Base-by-base conservation (phyloP, 2,329 filamentous ascomycete genomes). In the Colletotrichum costaricense region DNA sequence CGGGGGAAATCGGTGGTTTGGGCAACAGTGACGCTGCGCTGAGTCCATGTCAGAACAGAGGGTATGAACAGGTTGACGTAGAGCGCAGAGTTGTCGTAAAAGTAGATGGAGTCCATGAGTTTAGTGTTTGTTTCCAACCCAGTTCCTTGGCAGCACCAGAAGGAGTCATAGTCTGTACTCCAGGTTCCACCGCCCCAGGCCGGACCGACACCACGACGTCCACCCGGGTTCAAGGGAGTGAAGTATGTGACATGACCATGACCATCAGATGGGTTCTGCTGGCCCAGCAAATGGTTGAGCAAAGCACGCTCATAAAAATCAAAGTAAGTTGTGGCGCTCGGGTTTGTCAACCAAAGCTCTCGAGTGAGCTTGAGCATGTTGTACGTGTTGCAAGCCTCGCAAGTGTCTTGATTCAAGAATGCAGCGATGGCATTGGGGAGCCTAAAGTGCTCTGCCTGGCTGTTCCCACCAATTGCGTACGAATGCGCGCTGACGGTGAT, bases 341-440 rank as follows among this genome's bases (percentile, higher is more conserved):
- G 86, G 33, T 86, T 80, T 38, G 84, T 78, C 1, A 82, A 78
- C 84, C 85, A 89, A 5, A 89, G 81, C 67, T 89, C 86, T 1
- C 86, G 82, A 0, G 88, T 88, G 46, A 89, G 78, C 76, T 89
- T 89, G 58, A 89, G 84, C 88, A 89, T 89, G 75, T 89, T 89
- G 77, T 89, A 88, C 0, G 86, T 87, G 77, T 89, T 89, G 79
- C 88, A 89, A 2, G 83, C 83, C 78, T 89, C 88, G 57, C 82
- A 84, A 0, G 87, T 88, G 76, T 89, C 88, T 0, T 79, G 76
- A 4, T 78, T 78, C 12, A 89, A 79, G 64, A 83, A 85, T 3
- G 75, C 76, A 0, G 87, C 80, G 66, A 89, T 89, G 11, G 82
- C 85, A 71, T 88, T 82, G 0, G 87, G 81, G 0, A 78, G 77